phyloP scores from a whole-genome alignment of 2,329 filamentous ascomycete species.

The Diplocarpon mali region DNA sequence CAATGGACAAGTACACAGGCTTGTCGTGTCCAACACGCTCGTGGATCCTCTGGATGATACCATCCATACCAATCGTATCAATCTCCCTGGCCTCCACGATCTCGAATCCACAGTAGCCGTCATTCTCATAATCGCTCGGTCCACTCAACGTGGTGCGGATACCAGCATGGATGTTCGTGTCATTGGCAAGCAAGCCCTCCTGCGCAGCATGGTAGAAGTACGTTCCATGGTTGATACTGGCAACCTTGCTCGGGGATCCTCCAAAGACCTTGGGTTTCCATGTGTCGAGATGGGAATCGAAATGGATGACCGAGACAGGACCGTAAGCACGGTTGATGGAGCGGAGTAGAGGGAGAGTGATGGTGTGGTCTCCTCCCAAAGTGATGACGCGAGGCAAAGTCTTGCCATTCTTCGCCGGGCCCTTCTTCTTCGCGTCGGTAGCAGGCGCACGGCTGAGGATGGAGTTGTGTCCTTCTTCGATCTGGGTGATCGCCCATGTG shows the following conservation, averaged over 20 bases:
- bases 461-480: slow-evolving; percentile 72
- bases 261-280: slow-evolving; percentile 83
- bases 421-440: slow-evolving; percentile 55
- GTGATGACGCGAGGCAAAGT: slow-evolving; percentile 76
- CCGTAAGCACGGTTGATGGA: slow-evolving; percentile 51
- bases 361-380: slow-evolving; percentile 54
- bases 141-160: slow-evolving; percentile 75
- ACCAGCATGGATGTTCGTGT: slow-evolving; percentile 79
- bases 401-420: slow-evolving; percentile 60
- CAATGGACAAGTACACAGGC: slow-evolving; percentile 72
- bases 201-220: slow-evolving; percentile 78
- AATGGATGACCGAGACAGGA: slow-evolving; percentile 50
- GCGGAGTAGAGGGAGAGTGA: slow-evolving; percentile 47
- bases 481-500: slow-evolving; percentile 68
- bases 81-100: slow-evolving; percentile 68
- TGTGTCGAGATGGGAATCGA: slow-evolving; percentile 56
- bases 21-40: slow-evolving; percentile 62
- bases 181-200: slow-evolving; percentile 69
- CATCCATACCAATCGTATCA: slow-evolving; percentile 55
- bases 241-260: slow-evolving; percentile 64
- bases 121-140: slow-evolving; percentile 72
- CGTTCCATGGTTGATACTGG: slow-evolving; percentile 75
- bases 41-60: slow-evolving; percentile 69
- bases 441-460: slow-evolving; percentile 60
- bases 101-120: slow-evolving; percentile 75